A percentile compares a stretch with the other conserved stretches of the same genome.
Evolutionary conservation across 331 rosid genomes (phyloP).

Genomic region (Telfairia occidentalis): DNA sequence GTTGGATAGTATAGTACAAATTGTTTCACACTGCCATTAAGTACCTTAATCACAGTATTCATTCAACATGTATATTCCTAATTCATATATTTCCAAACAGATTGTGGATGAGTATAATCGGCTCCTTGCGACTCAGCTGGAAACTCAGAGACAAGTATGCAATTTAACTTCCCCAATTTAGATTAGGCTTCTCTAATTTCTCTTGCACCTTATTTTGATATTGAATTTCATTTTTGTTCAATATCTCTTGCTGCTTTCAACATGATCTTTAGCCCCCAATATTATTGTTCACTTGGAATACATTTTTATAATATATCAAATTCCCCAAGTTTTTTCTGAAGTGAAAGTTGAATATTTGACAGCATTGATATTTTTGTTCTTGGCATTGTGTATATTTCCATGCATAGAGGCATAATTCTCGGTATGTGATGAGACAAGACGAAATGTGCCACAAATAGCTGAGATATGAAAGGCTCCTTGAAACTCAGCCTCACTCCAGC

Average conservation of each 20-base stretch:
- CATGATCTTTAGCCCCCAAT: not conserved
- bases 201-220: not conserved
- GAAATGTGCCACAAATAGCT: not conserved
- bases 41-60: not conserved
- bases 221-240: not conserved
- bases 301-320: not conserved
- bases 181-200: not conserved
- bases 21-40: not conserved
- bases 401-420: not conserved
- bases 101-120: slow-evolving; percentile 84
- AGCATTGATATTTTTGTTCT: not conserved
- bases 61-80: not conserved
- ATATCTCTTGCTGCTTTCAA: not conserved
- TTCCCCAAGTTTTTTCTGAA: not conserved
- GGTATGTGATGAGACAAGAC: not conserved
- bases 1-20: not conserved
- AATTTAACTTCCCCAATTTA: not conserved
- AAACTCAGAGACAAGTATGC: slow-evolving; percentile 81
- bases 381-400: not conserved
- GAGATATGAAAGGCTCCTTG: not conserved
- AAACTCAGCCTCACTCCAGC: not conserved
- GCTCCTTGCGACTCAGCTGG: slow-evolving; percentile 80
- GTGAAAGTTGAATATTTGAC: not conserved
- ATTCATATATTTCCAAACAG: slow-evolving; percentile 38
- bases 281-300: not conserved